A percentile compares a stretch with the other conserved stretches of the same genome.
phyloP scores from a whole-genome alignment of 2,329 filamentous ascomycete genomes.

The Pseudocercospora eumusae region DNA sequence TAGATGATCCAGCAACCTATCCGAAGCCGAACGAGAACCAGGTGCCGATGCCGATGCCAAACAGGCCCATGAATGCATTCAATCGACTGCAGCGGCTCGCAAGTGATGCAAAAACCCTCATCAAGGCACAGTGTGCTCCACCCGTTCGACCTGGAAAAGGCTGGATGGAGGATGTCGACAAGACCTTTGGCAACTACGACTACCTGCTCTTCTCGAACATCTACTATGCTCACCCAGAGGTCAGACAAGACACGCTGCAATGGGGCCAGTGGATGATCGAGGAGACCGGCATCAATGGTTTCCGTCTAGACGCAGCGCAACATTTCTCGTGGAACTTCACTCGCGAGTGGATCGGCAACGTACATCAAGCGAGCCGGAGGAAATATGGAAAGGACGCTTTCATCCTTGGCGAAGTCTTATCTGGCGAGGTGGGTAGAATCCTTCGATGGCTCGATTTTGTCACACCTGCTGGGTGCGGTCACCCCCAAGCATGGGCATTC shows the following conservation, averaged over 20 bases:
- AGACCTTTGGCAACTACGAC: slow-evolving; percentile 66
- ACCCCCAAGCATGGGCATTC: slow-evolving; percentile 58
- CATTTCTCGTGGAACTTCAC: slow-evolving; percentile 71
- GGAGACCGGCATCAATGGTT: slow-evolving; percentile 62
- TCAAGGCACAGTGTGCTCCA: slow-evolving; percentile 7
- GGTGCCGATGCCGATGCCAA: slow-evolving; percentile 23
- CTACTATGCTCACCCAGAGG: slow-evolving; percentile 65
- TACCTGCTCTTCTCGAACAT: slow-evolving; percentile 74
- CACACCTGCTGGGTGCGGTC: slow-evolving; percentile 44
- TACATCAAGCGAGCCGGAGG: slow-evolving; percentile 51
- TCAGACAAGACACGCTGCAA: slow-evolving; percentile 62
- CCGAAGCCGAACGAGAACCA: slow-evolving; percentile 32
- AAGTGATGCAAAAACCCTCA: slow-evolving; percentile 19
- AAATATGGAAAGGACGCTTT: slow-evolving; percentile 55
- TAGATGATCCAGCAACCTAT: slow-evolving; percentile 45
- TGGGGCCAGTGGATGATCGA: slow-evolving; percentile 70
- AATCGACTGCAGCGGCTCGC: slow-evolving; percentile 33
- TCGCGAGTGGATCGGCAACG: slow-evolving; percentile 61
- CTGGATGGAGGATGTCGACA: slow-evolving; percentile 64
- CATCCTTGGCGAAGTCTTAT: slow-evolving; percentile 71
- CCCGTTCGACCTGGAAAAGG: slow-evolving; percentile 53
- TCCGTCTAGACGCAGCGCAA: slow-evolving; percentile 71
- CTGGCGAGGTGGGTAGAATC: slow-evolving; percentile 58
- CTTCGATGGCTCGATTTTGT: slow-evolving; percentile 51
- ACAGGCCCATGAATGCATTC: slow-evolving; percentile 21